These are phyloP conservation scores for Bryoerythrophyllum caledonicum DNA, from an alignment of 225 moss, liverwort and hornwort genomes.

Conservation along the genomic window DNA sequence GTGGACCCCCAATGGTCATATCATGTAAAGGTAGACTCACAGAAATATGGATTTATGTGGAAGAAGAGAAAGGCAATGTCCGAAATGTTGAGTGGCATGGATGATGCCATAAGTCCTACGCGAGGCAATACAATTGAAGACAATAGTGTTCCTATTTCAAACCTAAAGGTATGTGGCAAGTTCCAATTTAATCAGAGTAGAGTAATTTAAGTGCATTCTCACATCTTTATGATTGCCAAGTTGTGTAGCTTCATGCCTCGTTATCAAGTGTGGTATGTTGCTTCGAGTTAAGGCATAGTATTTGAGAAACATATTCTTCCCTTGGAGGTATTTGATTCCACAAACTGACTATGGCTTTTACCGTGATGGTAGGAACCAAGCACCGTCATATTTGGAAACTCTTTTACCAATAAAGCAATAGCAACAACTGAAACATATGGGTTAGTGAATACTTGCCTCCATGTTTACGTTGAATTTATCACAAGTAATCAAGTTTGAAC, in stretches of 20 bases:
- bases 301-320: neutral
- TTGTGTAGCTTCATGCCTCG: neutral
- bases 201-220: neutral
- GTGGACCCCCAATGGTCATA: neutral
- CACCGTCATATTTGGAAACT: too few species aligned
- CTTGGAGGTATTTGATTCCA: neutral
- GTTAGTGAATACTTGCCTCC: neutral
- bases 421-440: neutral
- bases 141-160: neutral
- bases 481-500: too few species aligned
- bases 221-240: neutral
- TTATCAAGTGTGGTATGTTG: neutral
- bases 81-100: neutral
- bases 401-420: too few species aligned
- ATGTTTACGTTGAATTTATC: fast-evolving
- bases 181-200: too few species aligned
- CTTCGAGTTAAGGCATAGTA: neutral
- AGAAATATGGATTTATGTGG: neutral
- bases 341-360: neutral
- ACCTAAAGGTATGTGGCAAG: too few species aligned
- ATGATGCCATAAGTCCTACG: neutral
- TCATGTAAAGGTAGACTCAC: fast-evolving
- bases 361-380: neutral
- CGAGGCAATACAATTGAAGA: neutral
- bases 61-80: neutral